phyloP scores from a whole-genome alignment of 1,284 basidiomycete species.

The Pseudozyma tsukubaensis region DNA sequence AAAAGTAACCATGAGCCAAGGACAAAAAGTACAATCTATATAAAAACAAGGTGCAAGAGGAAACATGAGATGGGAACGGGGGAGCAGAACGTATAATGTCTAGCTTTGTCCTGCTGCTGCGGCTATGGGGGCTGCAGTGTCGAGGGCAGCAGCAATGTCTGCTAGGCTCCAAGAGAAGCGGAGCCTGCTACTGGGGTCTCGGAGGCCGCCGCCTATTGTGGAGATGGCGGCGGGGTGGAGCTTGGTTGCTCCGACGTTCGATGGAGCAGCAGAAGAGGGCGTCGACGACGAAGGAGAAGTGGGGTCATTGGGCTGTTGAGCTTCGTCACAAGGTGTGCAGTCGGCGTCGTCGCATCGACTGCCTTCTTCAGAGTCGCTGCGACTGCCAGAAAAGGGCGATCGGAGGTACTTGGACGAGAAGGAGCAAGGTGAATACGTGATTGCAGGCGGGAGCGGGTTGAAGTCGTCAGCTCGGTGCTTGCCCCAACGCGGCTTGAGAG shows the following conservation, averaged over 20 bases:
- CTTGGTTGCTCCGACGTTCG: no score
- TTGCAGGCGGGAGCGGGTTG: conserved; percentile 41
- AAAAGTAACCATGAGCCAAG: no score
- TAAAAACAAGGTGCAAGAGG: background rate
- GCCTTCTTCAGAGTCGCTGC: conserved; percentile 6
- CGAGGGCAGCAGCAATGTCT: conserved; percentile 13
- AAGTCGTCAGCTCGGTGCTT: conserved; percentile 61
- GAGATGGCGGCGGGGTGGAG: background rate
- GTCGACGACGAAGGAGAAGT: background rate
- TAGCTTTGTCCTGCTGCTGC: no score
- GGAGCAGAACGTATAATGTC: no score
- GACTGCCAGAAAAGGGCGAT: conserved; percentile 11
- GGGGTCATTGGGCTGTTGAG: background rate
- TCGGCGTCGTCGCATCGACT: conserved; percentile 7
- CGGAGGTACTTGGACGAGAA: conserved; percentile 23
- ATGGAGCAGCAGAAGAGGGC: no score
- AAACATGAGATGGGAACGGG: background rate
- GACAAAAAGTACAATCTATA: background rate
- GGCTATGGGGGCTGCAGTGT: conserved; percentile 7
- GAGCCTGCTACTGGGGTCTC: conserved; percentile 31
- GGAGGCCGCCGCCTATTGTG: conserved; percentile 15
- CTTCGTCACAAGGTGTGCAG: conserved; percentile 10
- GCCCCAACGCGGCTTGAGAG: conserved; percentile 65
- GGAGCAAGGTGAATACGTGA: conserved; percentile 12
- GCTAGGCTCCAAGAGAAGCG: conserved; percentile 30